Percentiles rank a stretch among this genome's conserved stretches.
Evolutionary conservation across 2,329 filamentous ascomycete species (phyloP).

Genomic region (Xenoacremonium recifei): DNA sequence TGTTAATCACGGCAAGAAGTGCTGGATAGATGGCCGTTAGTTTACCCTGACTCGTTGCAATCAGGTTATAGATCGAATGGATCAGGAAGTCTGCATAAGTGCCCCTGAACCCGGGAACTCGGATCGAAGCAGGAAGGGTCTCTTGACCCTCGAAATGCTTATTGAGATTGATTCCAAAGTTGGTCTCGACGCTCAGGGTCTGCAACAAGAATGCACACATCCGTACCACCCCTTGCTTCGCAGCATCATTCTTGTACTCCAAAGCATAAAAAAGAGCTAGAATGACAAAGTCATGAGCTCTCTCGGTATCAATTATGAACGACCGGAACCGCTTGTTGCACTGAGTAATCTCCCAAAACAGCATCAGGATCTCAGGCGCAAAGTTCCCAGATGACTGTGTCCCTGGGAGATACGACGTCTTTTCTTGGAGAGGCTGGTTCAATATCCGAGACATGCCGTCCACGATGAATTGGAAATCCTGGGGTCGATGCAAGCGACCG

Average conservation of each 20-base stretch:
- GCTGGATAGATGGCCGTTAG: constrained; percentile 91
- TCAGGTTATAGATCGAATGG: constrained; percentile 89
- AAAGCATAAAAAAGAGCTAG: constrained; percentile 90
- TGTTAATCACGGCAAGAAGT: constrained; percentile 87
- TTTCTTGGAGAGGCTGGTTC: constrained; percentile 88
- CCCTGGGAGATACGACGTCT: constrained; percentile 83
- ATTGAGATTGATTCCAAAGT: constrained; percentile 88
- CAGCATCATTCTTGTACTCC: constrained; percentile 79
- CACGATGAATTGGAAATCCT: constrained; percentile 96
- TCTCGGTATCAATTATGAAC: constrained; percentile 94
- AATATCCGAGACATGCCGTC: constrained; percentile 92
- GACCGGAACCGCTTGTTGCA: constrained; percentile 97
- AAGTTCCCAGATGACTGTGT: constrained; percentile 78
- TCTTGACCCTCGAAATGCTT: constrained; percentile 87
- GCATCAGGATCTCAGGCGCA: constrained; percentile 92
- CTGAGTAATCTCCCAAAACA: constrained; percentile 96
- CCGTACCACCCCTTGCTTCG: constrained; percentile 87
- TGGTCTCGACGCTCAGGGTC: constrained; percentile 88
- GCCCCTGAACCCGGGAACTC: constrained; percentile 80
- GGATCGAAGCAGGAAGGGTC: constrained; percentile 76
- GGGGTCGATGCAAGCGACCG: constrained; percentile 83
- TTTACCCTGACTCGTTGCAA: constrained; percentile 87
- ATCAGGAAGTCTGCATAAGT: constrained; percentile 93
- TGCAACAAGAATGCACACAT: constrained; percentile 98
- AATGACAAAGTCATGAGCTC: constrained; percentile 89